Percentiles rank a stretch among this genome's conserved stretches.
Conservation (phyloP, 441 rosid species). For the Theobroma grandiflorum region DNA sequence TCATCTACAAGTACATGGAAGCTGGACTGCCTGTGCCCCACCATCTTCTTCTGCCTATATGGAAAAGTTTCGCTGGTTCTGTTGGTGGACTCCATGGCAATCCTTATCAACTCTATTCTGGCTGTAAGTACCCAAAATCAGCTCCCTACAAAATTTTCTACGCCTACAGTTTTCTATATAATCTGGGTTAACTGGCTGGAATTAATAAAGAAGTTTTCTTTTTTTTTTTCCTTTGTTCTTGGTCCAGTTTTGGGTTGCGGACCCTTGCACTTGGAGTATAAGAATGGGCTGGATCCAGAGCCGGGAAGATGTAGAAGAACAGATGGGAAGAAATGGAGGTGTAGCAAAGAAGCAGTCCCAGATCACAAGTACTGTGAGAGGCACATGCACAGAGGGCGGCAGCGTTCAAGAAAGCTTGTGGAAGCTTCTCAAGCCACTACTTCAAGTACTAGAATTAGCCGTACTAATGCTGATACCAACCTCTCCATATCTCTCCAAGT, state of each 20-base stretch:
- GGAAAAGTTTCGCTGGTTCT: conserved; percentile 48
- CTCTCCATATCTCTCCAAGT: conserved; percentile 46
- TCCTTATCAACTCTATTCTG: conserved; percentile 42
- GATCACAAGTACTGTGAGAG: conserved; percentile 62
- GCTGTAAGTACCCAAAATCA: conserved; percentile 38
- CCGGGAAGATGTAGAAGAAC: conserved; percentile 68
- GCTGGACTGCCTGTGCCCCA: conserved; percentile 54
- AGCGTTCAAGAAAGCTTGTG: conserved; percentile 68
- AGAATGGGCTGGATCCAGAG: conserved; percentile 49
- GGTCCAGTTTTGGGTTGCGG: conserved; percentile 32
- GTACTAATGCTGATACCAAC: conserved; percentile 20
- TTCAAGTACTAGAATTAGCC: not conserved
- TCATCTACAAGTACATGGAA: conserved; percentile 50
- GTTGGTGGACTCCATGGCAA: conserved; percentile 28
- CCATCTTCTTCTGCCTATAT: conserved; percentile 49
- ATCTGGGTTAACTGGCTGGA: not conserved
- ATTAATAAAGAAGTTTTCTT: not conserved
- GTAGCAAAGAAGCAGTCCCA: conserved; percentile 56
- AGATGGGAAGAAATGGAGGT: conserved; percentile 73
- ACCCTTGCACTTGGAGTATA: conserved; percentile 30
- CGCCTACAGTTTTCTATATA: not conserved
- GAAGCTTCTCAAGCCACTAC: conserved; percentile 42
- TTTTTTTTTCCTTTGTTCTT: not conserved
- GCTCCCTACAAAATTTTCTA: not conserved
- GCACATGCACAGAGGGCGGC: conserved; percentile 64